These are phyloP conservation scores for Phytophthora pseudosyringae DNA, from an alignment of 352 stramenopile genomes.

Conservation along the genomic window DNA sequence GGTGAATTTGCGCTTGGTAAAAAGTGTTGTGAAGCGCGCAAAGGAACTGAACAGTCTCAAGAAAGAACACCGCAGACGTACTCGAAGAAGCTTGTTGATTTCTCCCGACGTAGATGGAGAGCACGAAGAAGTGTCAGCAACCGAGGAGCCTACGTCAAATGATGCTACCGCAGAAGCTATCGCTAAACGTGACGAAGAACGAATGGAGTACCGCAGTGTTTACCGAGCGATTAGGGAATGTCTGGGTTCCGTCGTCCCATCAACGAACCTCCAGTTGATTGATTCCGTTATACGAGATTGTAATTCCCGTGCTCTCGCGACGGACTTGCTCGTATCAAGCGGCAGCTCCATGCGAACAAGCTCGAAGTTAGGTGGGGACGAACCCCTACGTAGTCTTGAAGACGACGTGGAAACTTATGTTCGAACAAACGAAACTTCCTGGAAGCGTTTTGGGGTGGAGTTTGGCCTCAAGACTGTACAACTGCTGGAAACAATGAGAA, in stretches of 20 bases:
- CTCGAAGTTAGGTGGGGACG: background rate
- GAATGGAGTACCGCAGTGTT: slow-evolving; percentile 48
- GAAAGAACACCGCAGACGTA: slow-evolving; percentile 21
- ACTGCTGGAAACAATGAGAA: slow-evolving; percentile 46
- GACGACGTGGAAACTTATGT: slow-evolving; percentile 37
- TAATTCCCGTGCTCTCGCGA: slow-evolving; percentile 21
- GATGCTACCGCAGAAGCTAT: slow-evolving; percentile 17
- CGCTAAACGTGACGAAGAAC: slow-evolving; percentile 28
- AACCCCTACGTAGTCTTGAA: slow-evolving; percentile 29
- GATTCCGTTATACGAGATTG: slow-evolving; percentile 58
- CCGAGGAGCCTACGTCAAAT: slow-evolving; percentile 1
- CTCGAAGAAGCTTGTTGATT: slow-evolving; percentile 5
- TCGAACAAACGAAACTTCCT: slow-evolving; percentile 25
- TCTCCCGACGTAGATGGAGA: slow-evolving; percentile 22
- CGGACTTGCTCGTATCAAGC: slow-evolving; percentile 30
- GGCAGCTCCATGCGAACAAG: slow-evolving; percentile 1
- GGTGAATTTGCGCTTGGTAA: slow-evolving; percentile 25
- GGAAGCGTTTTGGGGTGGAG: slow-evolving; percentile 35
- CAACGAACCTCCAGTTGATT: slow-evolving; percentile 35
- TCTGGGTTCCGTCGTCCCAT: slow-evolving; percentile 25
- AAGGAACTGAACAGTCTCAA: slow-evolving; percentile 31
- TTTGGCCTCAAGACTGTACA: slow-evolving; percentile 56
- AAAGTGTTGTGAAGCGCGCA: slow-evolving; percentile 31
- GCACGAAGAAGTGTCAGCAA: slow-evolving; percentile 9
- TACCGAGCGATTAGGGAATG: slow-evolving; percentile 50